Evolutionary conservation across 1,139 yeast genomes (phyloP).

Genomic region (Candida tunisiensis): DNA sequence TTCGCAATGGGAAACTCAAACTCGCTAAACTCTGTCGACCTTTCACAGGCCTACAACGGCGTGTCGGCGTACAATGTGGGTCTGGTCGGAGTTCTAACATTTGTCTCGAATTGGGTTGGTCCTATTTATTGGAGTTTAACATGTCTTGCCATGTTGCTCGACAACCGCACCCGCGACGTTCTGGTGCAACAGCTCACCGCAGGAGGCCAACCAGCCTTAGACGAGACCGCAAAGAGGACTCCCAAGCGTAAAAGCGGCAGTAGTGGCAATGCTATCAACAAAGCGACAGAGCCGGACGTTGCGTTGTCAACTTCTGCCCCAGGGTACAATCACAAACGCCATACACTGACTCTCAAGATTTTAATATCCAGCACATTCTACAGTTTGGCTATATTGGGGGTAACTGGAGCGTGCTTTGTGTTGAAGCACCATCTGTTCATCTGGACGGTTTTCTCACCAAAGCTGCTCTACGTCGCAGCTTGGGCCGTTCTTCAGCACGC

Average conservation of each 20-base stretch:
- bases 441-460: conserved; percentile 97
- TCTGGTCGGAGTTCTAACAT: conserved; percentile 67
- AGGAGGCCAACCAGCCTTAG: conserved; percentile 1
- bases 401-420: conserved; percentile 53
- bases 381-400: conserved; percentile 34
- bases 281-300: too few relatives aligned
- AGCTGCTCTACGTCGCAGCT: conserved; percentile 58
- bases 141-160: conserved; percentile 14
- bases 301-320: background rate
- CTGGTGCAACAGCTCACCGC: background rate
- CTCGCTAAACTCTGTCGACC: conserved; percentile 78
- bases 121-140: conserved; percentile 73
- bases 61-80: conserved; percentile 47
- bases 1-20: conserved; percentile 86
- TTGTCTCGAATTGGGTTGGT: conserved; percentile 68
- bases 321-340: conserved; percentile 1
- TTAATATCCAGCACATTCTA: conserved; percentile 35
- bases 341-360: conserved; percentile 2
- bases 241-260: too few relatives aligned
- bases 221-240: too few relatives aligned
- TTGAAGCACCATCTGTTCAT: conserved; percentile 78
- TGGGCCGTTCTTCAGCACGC: conserved; percentile 35
- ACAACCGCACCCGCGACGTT: conserved; percentile 1
- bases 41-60: conserved; percentile 88
- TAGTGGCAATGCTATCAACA: too few relatives aligned